Evolutionary conservation across 768 basidiomycete genomes (phyloP).

Genomic region (Clitopilus hobsonii): DNA sequence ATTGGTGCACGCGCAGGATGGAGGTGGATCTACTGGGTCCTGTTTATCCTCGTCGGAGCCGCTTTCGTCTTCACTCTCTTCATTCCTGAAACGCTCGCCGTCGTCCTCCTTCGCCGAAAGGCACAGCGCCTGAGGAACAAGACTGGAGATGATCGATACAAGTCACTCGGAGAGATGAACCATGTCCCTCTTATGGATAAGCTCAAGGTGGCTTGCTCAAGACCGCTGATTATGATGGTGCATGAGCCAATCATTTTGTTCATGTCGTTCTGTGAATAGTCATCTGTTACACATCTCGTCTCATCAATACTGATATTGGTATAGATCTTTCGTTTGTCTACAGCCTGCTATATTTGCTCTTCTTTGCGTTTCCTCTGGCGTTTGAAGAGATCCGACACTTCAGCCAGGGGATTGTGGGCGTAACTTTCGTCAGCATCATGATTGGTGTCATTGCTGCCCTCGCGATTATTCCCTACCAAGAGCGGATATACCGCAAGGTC

Average conservation of each 20-base stretch:
- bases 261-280: slow-evolving; percentile 13
- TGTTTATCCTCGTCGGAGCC: slow-evolving; percentile 35
- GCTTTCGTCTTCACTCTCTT: slow-evolving; percentile 33
- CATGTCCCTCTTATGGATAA: slow-evolving; percentile 1
- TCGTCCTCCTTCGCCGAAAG: slow-evolving; percentile 37
- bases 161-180: slow-evolving; percentile 5
- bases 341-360: slow-evolving; percentile 35
- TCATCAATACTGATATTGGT: neutral
- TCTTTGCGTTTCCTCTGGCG: slow-evolving; percentile 41
- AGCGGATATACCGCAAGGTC: slow-evolving; percentile 24
- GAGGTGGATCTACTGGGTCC: slow-evolving; percentile 46
- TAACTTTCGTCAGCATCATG: slow-evolving; percentile 40
- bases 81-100: slow-evolving; percentile 50
- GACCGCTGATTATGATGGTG: slow-evolving; percentile 10
- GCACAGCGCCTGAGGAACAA: slow-evolving; percentile 35
- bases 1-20: slow-evolving; percentile 42
- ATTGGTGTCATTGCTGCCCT: slow-evolving; percentile 30
- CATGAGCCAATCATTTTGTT: slow-evolving; percentile 10
- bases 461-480: slow-evolving; percentile 25
- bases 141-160: slow-evolving; percentile 28
- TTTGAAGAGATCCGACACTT: slow-evolving; percentile 35
- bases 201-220: slow-evolving; percentile 5
- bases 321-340: slow-evolving; percentile 40
- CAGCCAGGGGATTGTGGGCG: slow-evolving; percentile 32
- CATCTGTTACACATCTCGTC: slow-evolving; percentile 5